These are phyloP conservation scores for Thielaviopsis ethacetica DNA, from an alignment of 2,329 filamentous ascomycete genomes.

Conservation along the genomic window DNA sequence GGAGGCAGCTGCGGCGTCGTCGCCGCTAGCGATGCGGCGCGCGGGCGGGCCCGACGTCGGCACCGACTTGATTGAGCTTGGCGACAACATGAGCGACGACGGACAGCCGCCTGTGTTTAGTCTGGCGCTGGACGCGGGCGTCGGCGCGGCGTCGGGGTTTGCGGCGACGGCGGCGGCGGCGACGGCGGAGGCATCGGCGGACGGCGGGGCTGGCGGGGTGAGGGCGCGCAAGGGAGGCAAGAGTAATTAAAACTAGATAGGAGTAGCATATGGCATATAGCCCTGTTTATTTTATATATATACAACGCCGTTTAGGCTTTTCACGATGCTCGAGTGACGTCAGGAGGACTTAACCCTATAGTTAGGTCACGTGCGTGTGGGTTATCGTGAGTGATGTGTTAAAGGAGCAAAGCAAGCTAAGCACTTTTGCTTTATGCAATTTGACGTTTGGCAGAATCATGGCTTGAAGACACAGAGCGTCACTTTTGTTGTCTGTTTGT, in stretches of 20 bases:
- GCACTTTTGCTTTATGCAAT: no score
- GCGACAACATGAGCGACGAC: constrained; percentile 43
- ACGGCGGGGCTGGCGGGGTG: not conserved
- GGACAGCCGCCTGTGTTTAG: constrained; percentile 19
- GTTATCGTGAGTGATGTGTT: no score
- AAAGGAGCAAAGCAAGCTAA: no score
- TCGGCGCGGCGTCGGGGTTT: not conserved
- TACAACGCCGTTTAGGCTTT: not conserved
- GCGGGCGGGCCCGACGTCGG: not conserved
- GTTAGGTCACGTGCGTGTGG: no score
- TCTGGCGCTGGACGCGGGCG: not conserved
- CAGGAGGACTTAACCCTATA: no score
- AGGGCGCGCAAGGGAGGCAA: constrained; percentile 3
- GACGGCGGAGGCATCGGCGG: not conserved
- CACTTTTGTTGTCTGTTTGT: no score
- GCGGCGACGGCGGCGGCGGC: not conserved
- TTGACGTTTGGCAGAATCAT: no score
- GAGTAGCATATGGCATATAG: not conserved
- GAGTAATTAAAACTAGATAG: not conserved
- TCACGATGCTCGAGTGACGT: not conserved
- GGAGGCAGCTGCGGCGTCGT: constrained; percentile 4
- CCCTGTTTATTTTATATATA: not conserved
- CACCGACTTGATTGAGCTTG: constrained; percentile 55
- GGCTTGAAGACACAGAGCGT: no score
- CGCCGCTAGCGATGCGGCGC: constrained; percentile 23